These are phyloP conservation scores for Eremochloa ophiuroides DNA, from an alignment of 176 grass and related monocot genomes.

Conservation along the genomic window DNA sequence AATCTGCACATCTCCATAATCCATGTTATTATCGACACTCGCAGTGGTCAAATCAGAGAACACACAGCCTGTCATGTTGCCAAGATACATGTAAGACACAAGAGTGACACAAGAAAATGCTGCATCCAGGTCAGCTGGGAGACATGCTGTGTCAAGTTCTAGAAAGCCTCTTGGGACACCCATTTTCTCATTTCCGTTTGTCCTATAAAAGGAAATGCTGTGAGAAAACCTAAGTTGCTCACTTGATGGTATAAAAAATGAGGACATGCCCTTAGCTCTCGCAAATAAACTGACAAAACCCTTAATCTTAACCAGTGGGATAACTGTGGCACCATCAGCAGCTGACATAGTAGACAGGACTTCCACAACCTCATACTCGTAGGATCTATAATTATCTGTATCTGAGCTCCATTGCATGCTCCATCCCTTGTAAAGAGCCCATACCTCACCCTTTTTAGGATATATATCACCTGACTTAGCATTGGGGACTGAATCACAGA, in stretches of 20 bases:
- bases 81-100: conserved; percentile 23
- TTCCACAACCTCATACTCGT: conserved; percentile 74
- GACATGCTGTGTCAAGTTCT: conserved; percentile 84
- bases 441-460: conserved; percentile 68
- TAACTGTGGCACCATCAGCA: conserved; percentile 42
- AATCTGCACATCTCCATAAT: conserved; percentile 17
- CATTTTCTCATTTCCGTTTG: conserved; percentile 62
- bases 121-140: conserved; percentile 53
- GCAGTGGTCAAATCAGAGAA: conserved; percentile 19
- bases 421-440: conserved; percentile 91
- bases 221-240: conserved; percentile 91
- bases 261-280: conserved; percentile 25
- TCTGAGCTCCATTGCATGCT: conserved; percentile 64
- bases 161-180: conserved; percentile 74
- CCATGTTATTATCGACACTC: neutral
- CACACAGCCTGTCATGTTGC: neutral
- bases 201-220: conserved; percentile 56
- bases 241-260: conserved; percentile 42
- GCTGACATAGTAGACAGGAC: conserved; percentile 50
- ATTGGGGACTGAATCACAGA: neutral
- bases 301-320: conserved; percentile 68
- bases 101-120: conserved; percentile 57
- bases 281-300: conserved; percentile 84
- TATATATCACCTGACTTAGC: conserved; percentile 20
- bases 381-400: conserved; percentile 59